Percentiles rank a stretch among this genome's conserved stretches.
Evolutionary conservation across 768 basidiomycete genomes (phyloP).

Genomic region (Mycena indigotica): DNA sequence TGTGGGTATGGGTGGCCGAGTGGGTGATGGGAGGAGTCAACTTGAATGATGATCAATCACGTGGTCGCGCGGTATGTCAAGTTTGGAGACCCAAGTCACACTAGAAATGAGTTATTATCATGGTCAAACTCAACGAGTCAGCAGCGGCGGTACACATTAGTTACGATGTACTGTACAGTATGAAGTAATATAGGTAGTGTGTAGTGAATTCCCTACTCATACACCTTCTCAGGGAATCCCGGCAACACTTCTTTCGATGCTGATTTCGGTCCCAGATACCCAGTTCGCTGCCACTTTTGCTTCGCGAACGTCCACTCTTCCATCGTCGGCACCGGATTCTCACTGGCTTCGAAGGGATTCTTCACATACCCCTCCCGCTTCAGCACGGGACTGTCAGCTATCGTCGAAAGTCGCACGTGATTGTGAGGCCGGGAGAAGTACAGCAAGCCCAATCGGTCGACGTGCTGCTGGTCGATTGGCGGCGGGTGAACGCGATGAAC

Average conservation of each 20-base stretch:
- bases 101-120: not conserved
- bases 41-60: not conserved
- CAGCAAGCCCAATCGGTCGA: constrained; percentile 53
- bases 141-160: too few species aligned
- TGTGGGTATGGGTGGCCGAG: too few species aligned
- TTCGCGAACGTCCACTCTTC: constrained; percentile 51
- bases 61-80: constrained; percentile 1
- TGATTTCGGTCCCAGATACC: constrained; percentile 13
- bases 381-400: constrained; percentile 46
- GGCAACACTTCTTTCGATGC: constrained; percentile 20
- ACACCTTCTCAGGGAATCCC: constrained; percentile 22
- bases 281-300: constrained; percentile 46
- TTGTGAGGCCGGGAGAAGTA: constrained; percentile 54
- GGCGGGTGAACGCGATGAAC: constrained; percentile 50
- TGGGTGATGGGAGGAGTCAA: not conserved
- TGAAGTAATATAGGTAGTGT: too few species aligned
- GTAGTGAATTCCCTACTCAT: too few species aligned
- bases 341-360: constrained; percentile 48
- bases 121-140: too few species aligned
- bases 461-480: constrained; percentile 53
- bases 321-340: constrained; percentile 48
- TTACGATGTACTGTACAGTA: too few species aligned
- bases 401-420: constrained; percentile 44
- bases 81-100: too few species aligned
- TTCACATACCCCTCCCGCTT: constrained; percentile 44